phyloP scores from a whole-genome alignment of 2,329 filamentous ascomycete genomes.

The Colletotrichum costaricense region DNA sequence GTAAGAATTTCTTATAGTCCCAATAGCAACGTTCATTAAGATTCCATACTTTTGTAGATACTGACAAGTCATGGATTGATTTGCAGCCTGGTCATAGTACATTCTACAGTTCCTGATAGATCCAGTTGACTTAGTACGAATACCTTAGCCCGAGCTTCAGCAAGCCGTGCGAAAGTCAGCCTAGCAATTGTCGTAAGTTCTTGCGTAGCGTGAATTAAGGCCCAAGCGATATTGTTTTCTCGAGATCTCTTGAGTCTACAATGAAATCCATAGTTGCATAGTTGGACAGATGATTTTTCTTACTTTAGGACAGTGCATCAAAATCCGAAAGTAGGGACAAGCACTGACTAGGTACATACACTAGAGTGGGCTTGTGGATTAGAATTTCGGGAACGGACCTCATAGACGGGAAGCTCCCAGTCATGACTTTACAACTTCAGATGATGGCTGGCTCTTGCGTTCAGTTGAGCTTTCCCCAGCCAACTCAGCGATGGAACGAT shows the following conservation, averaged over 20 bases:
- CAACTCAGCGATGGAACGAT: neutral
- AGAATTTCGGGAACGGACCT: slow-evolving; percentile 29
- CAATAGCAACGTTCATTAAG: too few relatives aligned
- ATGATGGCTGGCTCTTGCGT: slow-evolving; percentile 26
- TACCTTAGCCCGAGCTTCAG: neutral
- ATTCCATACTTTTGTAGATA: too few relatives aligned
- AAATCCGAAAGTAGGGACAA: neutral
- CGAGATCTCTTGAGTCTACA: neutral
- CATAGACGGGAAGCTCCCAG: slow-evolving; percentile 13
- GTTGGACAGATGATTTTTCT: neutral
- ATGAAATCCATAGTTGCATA: neutral
- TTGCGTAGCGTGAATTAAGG: too few relatives aligned
- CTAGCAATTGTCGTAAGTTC: neutral
- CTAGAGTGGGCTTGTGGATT: neutral
- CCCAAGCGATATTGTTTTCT: too few relatives aligned
- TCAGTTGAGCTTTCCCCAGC: slow-evolving; percentile 1
- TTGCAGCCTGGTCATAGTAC: neutral
- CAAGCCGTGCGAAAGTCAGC: slow-evolving; percentile 77
- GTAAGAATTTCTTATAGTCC: too few relatives aligned
- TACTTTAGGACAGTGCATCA: neutral
- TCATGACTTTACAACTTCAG: slow-evolving; percentile 12
- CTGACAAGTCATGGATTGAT: neutral
- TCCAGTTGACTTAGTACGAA: neutral
- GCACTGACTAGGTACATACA: too few relatives aligned
- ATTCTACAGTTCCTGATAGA: neutral